A percentile compares a stretch with the other conserved stretches of the same genome.
Conservation (phyloP, 2,329 filamentous ascomycete genomes). For the Hymenoscyphus occultus region DNA sequence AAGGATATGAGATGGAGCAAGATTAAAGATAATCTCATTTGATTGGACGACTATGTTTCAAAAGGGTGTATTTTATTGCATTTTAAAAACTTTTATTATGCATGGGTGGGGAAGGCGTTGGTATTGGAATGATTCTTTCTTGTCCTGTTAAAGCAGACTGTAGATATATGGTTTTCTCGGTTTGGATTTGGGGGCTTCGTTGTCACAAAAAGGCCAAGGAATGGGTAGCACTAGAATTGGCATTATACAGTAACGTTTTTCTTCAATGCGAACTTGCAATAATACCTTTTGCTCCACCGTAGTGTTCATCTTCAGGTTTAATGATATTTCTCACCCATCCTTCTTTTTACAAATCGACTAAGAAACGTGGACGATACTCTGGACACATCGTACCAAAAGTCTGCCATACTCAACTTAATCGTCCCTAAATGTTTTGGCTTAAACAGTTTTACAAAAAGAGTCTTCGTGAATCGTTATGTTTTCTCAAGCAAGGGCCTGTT, state of each 20-base stretch:
- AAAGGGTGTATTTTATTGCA: slow-evolving; percentile 4
- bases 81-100: slow-evolving; percentile 3
- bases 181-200: background rate
- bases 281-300: too few relatives aligned
- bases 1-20: slow-evolving; percentile 75
- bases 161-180: slow-evolving; percentile 2
- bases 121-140: background rate
- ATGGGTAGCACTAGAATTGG: slow-evolving; percentile 10
- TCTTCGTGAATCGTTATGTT: too few relatives aligned
- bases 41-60: background rate
- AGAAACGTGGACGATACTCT: too few relatives aligned
- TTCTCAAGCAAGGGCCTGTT: too few relatives aligned
- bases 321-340: too few relatives aligned
- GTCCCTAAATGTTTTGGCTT: too few relatives aligned
- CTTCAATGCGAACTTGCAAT: too few relatives aligned
- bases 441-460: too few relatives aligned
- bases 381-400: too few relatives aligned
- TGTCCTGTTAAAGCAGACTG: background rate
- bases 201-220: slow-evolving; percentile 5
- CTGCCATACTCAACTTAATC: too few relatives aligned
- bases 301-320: too few relatives aligned
- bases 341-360: too few relatives aligned
- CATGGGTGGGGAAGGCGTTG: slow-evolving; percentile 5
- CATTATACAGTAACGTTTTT: slow-evolving; percentile 2
- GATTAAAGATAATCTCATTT: slow-evolving; percentile 39